Evolutionary conservation across 192 early-diverging fungal genomes (phyloP).

Genomic region (Backusella australiensis): DNA sequence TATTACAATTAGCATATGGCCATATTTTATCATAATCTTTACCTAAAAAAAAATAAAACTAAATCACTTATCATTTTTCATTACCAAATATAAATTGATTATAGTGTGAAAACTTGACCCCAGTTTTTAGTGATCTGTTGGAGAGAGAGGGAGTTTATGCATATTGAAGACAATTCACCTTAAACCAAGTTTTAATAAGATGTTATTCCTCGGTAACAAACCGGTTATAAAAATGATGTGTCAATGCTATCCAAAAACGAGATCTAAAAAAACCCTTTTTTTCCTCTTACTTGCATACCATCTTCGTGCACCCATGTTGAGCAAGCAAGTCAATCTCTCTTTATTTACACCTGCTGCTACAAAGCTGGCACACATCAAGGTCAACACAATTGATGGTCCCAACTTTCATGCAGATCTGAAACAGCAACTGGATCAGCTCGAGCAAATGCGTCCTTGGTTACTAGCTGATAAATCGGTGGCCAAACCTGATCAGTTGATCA

Average conservation of each 20-base stretch:
- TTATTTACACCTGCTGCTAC: conserved; percentile 70
- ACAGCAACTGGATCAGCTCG: conserved; percentile 54
- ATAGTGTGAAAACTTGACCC: background rate
- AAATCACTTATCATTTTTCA: background rate
- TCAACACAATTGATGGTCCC: conserved; percentile 57
- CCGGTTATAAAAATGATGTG: background rate
- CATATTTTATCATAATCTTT: background rate
- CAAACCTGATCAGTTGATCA: conserved; percentile 98
- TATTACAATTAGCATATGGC: background rate
- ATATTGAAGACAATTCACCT: background rate
- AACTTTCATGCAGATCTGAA: conserved; percentile 66
- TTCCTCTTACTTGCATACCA: conserved; percentile 81
- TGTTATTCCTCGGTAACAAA: background rate
- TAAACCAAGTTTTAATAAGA: background rate
- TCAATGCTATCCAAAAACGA: background rate
- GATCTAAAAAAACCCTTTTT: background rate
- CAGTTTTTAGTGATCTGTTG: background rate
- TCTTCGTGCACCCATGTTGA: conserved; percentile 63
- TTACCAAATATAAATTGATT: background rate
- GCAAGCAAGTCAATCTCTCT: conserved; percentile 43
- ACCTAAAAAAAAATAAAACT: background rate
- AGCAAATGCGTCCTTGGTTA: conserved; percentile 84
- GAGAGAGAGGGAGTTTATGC: background rate
- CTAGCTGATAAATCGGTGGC: conserved; percentile 81
- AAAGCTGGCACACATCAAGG: conserved; percentile 75